Conservation (phyloP, 768 basidiomycete genomes). For the Gymnopilus junonius region DNA sequence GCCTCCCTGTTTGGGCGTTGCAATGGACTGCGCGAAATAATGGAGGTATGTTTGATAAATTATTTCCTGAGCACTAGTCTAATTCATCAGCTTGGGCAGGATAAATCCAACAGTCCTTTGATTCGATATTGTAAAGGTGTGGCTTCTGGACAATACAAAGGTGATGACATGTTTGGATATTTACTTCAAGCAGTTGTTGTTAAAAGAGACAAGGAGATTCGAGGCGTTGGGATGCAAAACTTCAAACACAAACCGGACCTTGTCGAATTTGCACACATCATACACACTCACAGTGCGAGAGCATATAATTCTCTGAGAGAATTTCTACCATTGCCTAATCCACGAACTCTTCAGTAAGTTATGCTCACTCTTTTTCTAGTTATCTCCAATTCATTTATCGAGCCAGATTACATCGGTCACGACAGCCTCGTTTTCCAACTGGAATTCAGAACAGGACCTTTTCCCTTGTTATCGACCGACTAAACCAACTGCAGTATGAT, state of each 20-base stretch:
- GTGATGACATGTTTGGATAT: slow-evolving; percentile 7
- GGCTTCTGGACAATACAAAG: slow-evolving; percentile 11
- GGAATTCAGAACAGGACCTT: slow-evolving; percentile 24
- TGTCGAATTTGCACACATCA: slow-evolving; percentile 33
- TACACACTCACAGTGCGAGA: slow-evolving; percentile 29
- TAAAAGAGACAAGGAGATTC: slow-evolving; percentile 25
- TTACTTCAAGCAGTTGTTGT: slow-evolving; percentile 32
- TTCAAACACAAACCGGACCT: slow-evolving; percentile 36
- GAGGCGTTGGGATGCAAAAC: slow-evolving; percentile 37
- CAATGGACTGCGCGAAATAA: slow-evolving; percentile 5
- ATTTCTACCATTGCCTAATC: slow-evolving; percentile 8
- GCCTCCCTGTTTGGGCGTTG: neutral
- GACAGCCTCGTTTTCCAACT: slow-evolving; percentile 27
- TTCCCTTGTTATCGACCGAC: slow-evolving; percentile 16
- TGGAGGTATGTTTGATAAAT: neutral
- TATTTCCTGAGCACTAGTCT: neutral
- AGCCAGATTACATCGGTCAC: slow-evolving; percentile 7
- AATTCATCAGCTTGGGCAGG: too few species aligned
- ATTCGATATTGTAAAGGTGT: slow-evolving; percentile 14
- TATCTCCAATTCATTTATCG: too few species aligned
- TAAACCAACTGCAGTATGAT: slow-evolving; percentile 16
- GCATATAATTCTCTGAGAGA: slow-evolving; percentile 27
- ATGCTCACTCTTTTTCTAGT: neutral
- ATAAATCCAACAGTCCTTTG: slow-evolving; percentile 8
- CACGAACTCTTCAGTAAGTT: neutral